Conservation (phyloP, 352 stramenopile genomes). For the Phytophthora boehmeriae region DNA sequence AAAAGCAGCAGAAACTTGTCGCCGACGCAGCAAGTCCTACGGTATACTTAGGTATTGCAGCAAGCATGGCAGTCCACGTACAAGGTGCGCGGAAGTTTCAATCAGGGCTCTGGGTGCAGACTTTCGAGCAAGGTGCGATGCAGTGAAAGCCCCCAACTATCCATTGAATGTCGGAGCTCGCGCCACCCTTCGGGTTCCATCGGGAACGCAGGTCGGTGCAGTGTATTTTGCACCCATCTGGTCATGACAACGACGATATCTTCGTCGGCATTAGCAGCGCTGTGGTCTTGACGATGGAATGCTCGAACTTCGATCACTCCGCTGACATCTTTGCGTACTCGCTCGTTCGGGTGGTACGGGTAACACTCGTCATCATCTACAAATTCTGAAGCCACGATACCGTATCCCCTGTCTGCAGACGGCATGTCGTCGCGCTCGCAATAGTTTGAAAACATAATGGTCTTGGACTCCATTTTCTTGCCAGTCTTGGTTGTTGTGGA, state of each 20-base stretch:
- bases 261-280: neutral
- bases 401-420: conserved; percentile 30
- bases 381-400: conserved; percentile 32
- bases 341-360: conserved; percentile 26
- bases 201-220: conserved; percentile 32
- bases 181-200: conserved; percentile 22
- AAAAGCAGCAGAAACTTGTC: no score
- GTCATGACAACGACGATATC: conserved; percentile 38
- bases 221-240: conserved; percentile 33
- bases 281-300: conserved; percentile 15
- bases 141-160: conserved; percentile 37
- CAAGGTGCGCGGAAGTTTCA: no score
- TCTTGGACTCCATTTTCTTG: conserved; percentile 52
- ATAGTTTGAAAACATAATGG: conserved; percentile 41
- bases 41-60: no score
- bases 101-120: conserved; percentile 20
- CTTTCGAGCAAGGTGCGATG: conserved; percentile 31
- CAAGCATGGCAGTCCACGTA: no score
- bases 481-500: conserved; percentile 37
- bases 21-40: no score
- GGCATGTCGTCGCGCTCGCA: conserved; percentile 21
- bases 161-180: conserved; percentile 31
- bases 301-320: conserved; percentile 30
- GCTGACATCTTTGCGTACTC: conserved; percentile 37
- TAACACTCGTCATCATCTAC: conserved; percentile 37